Evolutionary conservation across 805 yeast genomes (phyloP).

Genomic region (Wickerhamiella slavikovae): DNA sequence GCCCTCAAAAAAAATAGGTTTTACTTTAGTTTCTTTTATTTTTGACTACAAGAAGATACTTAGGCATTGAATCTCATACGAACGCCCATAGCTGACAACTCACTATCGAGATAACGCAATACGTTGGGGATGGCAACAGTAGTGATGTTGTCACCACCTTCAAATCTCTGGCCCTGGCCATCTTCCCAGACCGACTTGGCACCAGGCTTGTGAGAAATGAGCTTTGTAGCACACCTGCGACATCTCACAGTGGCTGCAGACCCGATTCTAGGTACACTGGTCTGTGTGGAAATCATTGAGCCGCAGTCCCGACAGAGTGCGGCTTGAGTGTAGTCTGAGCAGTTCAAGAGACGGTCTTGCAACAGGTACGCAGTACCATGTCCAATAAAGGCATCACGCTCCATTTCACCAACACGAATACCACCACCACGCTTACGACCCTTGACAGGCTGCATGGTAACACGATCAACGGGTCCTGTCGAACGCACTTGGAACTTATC

Average conservation of each 20-base stretch:
- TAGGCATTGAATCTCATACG: conserved; percentile 80
- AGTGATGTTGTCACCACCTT: conserved; percentile 86
- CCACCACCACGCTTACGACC: conserved; percentile 99
- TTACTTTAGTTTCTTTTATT: too few relatives aligned
- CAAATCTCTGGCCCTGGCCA: conserved; percentile 78
- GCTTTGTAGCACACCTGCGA: conserved; percentile 68
- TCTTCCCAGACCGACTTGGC: conserved; percentile 73
- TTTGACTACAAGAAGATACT: too few relatives aligned
- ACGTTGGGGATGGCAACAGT: conserved; percentile 95
- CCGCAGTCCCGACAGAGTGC: conserved; percentile 86
- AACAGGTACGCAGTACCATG: conserved; percentile 91
- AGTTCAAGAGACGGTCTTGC: conserved; percentile 86
- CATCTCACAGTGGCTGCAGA: conserved; percentile 59
- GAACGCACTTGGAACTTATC: conserved; percentile 98
- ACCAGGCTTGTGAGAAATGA: conserved; percentile 25
- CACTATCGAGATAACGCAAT: conserved; percentile 83
- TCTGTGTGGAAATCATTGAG: conserved; percentile 71
- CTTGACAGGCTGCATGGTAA: conserved; percentile 98
- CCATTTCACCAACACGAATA: conserved; percentile 99
- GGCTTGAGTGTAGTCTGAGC: conserved; percentile 88
- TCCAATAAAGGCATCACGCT: conserved; percentile 95
- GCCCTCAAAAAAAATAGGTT: too few relatives aligned
- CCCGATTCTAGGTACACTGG: conserved; percentile 81
- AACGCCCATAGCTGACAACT: conserved; percentile 94
- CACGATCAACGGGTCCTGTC: conserved; percentile 91